A percentile compares a stretch with the other conserved stretches of the same genome.
phyloP scores from a whole-genome alignment of 1,284 basidiomycete genomes.

The Moniliella sp. region DNA sequence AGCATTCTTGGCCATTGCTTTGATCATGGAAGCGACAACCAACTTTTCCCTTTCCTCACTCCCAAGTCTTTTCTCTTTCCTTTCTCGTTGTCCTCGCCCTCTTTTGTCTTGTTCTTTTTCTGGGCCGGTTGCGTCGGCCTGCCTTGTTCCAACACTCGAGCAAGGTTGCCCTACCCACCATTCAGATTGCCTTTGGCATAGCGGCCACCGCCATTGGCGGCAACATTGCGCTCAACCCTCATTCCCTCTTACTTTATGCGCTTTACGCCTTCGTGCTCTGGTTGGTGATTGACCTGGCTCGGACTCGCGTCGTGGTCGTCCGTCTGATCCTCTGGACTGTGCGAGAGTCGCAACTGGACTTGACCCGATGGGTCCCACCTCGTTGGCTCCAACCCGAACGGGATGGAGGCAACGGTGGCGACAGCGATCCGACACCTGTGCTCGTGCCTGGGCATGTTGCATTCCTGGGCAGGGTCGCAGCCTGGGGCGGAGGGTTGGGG shows the following conservation, averaged over 20 bases:
- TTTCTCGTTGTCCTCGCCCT: slow-evolving; percentile 47
- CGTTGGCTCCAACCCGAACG: not conserved
- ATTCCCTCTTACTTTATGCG: slow-evolving; percentile 42
- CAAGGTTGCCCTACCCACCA: slow-evolving; percentile 35
- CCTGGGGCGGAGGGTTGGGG: slow-evolving; percentile 38
- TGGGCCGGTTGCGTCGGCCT: slow-evolving; percentile 47
- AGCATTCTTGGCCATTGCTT: slow-evolving; percentile 40
- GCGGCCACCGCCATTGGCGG: slow-evolving; percentile 42
- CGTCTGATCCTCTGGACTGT: slow-evolving; percentile 45
- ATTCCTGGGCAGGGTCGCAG: too few relatives aligned
- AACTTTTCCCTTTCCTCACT: slow-evolving; percentile 38
- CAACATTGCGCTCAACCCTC: slow-evolving; percentile 33
- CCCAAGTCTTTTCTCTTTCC: slow-evolving; percentile 18
- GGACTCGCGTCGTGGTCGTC: slow-evolving; percentile 41
- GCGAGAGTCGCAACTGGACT: slow-evolving; percentile 40
- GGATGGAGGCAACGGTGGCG: slow-evolving; percentile 19
- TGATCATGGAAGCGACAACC: slow-evolving; percentile 44
- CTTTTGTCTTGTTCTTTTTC: slow-evolving; percentile 44
- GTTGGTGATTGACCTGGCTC: slow-evolving; percentile 37
- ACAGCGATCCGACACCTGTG: too few relatives aligned
- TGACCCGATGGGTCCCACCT: too few relatives aligned
- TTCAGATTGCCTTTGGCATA: slow-evolving; percentile 40
- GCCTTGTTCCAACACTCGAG: slow-evolving; percentile 39
- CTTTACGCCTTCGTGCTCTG: slow-evolving; percentile 33
- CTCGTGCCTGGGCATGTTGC: too few relatives aligned